Percentiles rank a stretch among this genome's conserved stretches.
These are phyloP conservation scores for Cephaloascus albidus DNA, from an alignment of 805 yeast genomes.

Conservation along the genomic window DNA sequence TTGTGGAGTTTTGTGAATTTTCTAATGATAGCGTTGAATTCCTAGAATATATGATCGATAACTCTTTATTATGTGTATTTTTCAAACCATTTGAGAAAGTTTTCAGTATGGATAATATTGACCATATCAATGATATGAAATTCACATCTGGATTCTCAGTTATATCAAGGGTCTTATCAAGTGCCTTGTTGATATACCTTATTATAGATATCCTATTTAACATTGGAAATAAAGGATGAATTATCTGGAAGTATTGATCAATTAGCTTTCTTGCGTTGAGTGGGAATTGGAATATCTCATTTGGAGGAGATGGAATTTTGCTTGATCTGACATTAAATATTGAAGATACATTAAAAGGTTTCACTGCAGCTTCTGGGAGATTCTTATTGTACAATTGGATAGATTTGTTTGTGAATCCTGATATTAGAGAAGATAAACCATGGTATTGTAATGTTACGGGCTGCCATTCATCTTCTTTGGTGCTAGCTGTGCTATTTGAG, in stretches of 20 bases:
- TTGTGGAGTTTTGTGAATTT: conserved; percentile 10
- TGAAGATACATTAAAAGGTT: conserved; percentile 16
- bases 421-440: conserved; percentile 11
- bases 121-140: conserved; percentile 12
- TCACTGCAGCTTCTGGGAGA: conserved; percentile 3
- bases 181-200: conserved; percentile 6
- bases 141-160: conserved; percentile 7
- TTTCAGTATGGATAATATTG: conserved; percentile 11
- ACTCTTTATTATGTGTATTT: conserved; percentile 1
- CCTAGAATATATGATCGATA: conserved; percentile 7
- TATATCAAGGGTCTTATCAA: conserved; percentile 1
- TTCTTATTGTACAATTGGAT: conserved; percentile 9
- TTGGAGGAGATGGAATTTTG: conserved; percentile 7
- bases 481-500: not conserved
- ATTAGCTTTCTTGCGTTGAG: conserved; percentile 6
- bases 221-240: conserved; percentile 15
- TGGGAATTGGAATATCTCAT: conserved; percentile 11
- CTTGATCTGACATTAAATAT: conserved; percentile 12
- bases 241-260: conserved; percentile 10
- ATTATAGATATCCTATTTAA: conserved; percentile 10
- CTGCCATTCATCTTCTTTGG: not conserved
- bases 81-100: conserved; percentile 1
- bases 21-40: conserved; percentile 13
- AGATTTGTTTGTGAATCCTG: conserved; percentile 11
- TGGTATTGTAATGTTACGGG: conserved; percentile 12